Percentiles rank a stretch among this genome's conserved stretches.
Evolutionary conservation across 257 asterid genomes (phyloP).

Genomic region (Scutellaria minor): DNA sequence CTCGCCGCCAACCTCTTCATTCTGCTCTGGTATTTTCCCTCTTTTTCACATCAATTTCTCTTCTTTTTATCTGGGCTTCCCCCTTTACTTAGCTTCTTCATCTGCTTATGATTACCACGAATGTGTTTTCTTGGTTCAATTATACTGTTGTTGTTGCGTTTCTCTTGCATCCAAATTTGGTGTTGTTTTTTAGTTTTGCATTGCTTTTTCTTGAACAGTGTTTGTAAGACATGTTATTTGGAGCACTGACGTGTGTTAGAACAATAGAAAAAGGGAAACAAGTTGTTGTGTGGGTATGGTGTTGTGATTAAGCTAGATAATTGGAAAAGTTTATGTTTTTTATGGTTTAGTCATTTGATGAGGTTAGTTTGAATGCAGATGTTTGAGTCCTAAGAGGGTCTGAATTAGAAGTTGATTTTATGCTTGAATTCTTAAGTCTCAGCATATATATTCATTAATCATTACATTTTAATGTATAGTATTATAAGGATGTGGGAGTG

Average conservation of each 20-base stretch:
- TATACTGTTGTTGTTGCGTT: neutral
- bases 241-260: neutral
- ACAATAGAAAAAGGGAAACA: neutral
- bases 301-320: constrained; percentile 20
- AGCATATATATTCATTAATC: too few relatives aligned
- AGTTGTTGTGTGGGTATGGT: neutral
- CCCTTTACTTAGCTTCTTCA: neutral
- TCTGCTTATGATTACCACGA: neutral
- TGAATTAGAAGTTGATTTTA: neutral
- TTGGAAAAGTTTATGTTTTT: neutral
- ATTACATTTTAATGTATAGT: too few relatives aligned
- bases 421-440: neutral
- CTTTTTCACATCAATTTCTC: constrained; percentile 35
- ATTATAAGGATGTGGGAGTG: too few relatives aligned
- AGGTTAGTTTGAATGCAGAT: neutral
- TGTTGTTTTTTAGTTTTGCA: neutral
- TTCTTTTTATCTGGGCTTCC: constrained; percentile 3
- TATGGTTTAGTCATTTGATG: constrained; percentile 6
- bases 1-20: constrained; percentile 54
- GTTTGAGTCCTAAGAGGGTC: neutral
- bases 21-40: constrained; percentile 25
- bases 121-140: constrained; percentile 19
- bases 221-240: neutral
- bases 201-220: neutral
- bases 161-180: neutral